Evolutionary conservation across 2,329 filamentous ascomycete genomes (phyloP), one percentile per base, ranked within the genome.

Genomic region (Arthrobotrys pseudoclavata): DNA sequence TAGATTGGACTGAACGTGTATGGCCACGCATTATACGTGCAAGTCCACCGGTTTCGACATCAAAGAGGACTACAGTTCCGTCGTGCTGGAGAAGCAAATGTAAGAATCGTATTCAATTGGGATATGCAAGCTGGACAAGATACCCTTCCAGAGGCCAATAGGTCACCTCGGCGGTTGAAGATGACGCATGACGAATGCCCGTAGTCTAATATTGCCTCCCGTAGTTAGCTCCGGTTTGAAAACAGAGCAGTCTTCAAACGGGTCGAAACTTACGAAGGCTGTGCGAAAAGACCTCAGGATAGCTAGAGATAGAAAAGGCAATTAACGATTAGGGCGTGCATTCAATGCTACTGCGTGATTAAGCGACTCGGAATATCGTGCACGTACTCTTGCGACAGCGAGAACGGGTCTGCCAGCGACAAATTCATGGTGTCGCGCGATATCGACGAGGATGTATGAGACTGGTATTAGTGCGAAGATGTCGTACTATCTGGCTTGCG

Each of bases 31-130:
- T 86, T 85, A 98, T 99, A 82, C 94, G 91, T 74, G 96, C 96
- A 3, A 98, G 93, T 42, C 96, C 95, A 87, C 96, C 97, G 9
- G 96, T 99, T 85, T 99, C 96, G 61, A 98, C 89, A 83, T 99
- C 96, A 88, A 97, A 99, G 55, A 99, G 92, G 69, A 97, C 93
- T 47, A 99, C 92, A 4, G 93, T 96, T 80, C 96, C 96, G 85
- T 99, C 96, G 79, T 89, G 86, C 87, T 88, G 79, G 6, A 76
- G 79, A 81, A 74, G 80, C 79, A 68, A 62, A 76, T 45, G 67
- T 71, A 34, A 67, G 77, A 66, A 75, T 79, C 57, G 53, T 61
- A 3, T 24, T 31, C 31, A 42, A 34, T 50, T 22, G 22, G 22
- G 42, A 2, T 18, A 20, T 45, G 15, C n/a, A 40, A 12, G 31